Base-by-base conservation (phyloP, 805 yeast genomes). In the Saccharomycopsis sp. region DNA sequence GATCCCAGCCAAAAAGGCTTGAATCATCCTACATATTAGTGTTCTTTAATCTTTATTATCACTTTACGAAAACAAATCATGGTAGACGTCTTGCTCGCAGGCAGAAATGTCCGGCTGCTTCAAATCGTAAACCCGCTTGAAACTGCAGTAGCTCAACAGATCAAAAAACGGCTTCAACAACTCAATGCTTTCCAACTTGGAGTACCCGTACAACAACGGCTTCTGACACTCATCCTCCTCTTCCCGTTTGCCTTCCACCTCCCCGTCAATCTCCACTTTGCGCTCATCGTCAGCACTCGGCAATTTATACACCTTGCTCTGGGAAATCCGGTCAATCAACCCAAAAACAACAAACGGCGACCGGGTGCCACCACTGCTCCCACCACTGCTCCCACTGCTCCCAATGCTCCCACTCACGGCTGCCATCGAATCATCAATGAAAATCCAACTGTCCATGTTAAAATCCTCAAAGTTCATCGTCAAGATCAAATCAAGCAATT, bases 361-460 rank as follows among this genome's bases (percentile, higher is more conserved):
- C 13, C 15, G n/a, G n/a, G 13, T 9, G 5, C 13, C 6, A 8
- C 30, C 35, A 15, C 17, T n/a, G 5, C 12, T 12, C 10, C 4
- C 25, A 4, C 33, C 20, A 16, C 33, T 23, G 10, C 23, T 17
- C 4, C 3, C 22, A 8, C 2, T 30, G 7, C 6, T 4, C 8
- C 22, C 36, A 8, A 51, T 43, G 15, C 55, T 60, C 44, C 68
- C 65, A 50, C 65, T 69, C 22, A 72, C 66, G 15, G 80, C 75
- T 45, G 76, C 79, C 13, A 76, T 67, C 13, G 73, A 76, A 51
- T 81, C 85, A 20, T 77, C 68, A 8, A 89, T 72, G 54, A 86
- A 92, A 2, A 92, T 63, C 97, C 97, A 89, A 52, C 86, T 92
- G 47, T 73, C 60, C 55, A 58, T 74, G 54, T 59, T 77, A 79